Evolutionary conservation across 2,329 filamentous ascomycete species (phyloP).

Genomic region (Sclerotinia spermophila): DNA sequence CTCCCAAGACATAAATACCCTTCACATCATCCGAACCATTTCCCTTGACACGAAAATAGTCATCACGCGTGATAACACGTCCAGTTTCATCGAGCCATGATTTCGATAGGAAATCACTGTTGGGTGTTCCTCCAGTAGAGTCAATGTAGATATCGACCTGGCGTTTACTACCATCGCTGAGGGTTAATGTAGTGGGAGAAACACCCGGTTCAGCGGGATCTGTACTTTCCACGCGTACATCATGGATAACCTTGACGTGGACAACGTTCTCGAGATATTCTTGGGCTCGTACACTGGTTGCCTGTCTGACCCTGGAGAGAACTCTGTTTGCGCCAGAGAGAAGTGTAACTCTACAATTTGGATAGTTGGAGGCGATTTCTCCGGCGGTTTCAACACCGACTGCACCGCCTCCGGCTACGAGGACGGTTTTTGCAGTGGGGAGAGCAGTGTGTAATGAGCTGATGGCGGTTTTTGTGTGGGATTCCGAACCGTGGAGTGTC

Average conservation of each 20-base stretch:
- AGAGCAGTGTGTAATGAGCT: constrained; percentile 41
- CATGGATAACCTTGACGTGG: constrained; percentile 47
- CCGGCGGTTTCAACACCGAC: constrained; percentile 47
- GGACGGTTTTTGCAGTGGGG: constrained; percentile 41
- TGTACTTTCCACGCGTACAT: constrained; percentile 39
- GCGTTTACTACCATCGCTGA: constrained; percentile 41
- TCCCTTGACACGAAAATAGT: constrained; percentile 43
- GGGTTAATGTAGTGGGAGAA: constrained; percentile 37
- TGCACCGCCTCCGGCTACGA: constrained; percentile 46
- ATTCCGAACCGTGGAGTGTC: constrained; percentile 40
- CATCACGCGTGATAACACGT: constrained; percentile 46
- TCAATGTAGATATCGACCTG: constrained; percentile 48
- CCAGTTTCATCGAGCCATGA: constrained; percentile 44
- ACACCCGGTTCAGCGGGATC: constrained; percentile 33
- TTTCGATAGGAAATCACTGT: constrained; percentile 45
- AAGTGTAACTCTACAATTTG: constrained; percentile 45
- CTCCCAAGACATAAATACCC: constrained; percentile 47
- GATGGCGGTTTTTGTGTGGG: constrained; percentile 39
- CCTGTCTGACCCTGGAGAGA: constrained; percentile 41
- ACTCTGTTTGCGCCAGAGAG: constrained; percentile 41
- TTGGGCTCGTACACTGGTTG: constrained; percentile 43
- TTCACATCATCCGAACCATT: constrained; percentile 36
- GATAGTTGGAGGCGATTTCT: constrained; percentile 41
- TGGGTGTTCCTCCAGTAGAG: constrained; percentile 42
- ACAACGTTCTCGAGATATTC: constrained; percentile 40